Conservation (phyloP, 176 grass and related monocot genomes). For the Hsuehochloa calcarea region DNA sequence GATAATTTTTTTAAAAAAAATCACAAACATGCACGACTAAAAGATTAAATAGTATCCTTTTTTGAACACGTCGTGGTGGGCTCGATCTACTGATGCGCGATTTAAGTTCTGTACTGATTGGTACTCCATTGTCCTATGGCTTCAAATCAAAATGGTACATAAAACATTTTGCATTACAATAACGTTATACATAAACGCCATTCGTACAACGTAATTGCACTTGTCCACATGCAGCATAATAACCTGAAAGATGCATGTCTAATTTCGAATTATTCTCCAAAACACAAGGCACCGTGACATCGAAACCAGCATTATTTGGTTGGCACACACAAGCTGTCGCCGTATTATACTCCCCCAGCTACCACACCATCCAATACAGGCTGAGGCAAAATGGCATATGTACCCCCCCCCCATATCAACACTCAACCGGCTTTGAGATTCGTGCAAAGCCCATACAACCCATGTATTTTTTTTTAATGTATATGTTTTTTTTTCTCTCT, state of each 20-base stretch:
- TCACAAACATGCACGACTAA: no score
- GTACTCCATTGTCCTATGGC: background rate
- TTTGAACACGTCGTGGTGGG: no score
- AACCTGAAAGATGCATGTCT: background rate
- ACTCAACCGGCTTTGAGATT: no score
- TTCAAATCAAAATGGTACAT: background rate
- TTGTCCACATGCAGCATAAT: background rate
- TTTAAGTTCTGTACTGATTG: background rate
- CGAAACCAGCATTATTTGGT: background rate
- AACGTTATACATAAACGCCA: background rate
- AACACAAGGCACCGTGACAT: background rate
- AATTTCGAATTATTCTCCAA: background rate
- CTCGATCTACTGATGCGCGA: background rate
- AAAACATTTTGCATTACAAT: background rate
- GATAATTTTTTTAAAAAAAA: no score
- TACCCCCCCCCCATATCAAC: no score
- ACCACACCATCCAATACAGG: background rate
- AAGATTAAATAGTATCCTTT: no score
- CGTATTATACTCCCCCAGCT: background rate
- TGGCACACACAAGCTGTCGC: background rate
- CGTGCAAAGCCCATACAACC: no score
- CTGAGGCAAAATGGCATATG: no score
- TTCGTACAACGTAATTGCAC: background rate
- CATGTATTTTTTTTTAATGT: no score
- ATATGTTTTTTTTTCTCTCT: no score